Evolutionary conservation across 495 filamentous ascomycete species (phyloP).

Genomic region (Lasiosphaeris hirsuta): DNA sequence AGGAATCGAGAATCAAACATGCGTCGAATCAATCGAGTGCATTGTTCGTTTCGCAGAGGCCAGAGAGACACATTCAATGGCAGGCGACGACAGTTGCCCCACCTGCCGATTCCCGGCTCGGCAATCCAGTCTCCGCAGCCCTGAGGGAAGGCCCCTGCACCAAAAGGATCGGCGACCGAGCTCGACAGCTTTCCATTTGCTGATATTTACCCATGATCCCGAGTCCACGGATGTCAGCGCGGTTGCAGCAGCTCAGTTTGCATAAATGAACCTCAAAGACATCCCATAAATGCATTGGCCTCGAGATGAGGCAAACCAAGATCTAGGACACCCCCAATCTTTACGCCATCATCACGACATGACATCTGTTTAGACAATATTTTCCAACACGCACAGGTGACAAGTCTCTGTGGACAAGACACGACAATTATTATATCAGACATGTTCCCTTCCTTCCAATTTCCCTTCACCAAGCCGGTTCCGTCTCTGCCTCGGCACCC

Average conservation of each 20-base stretch:
- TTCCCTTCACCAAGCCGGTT: constrained; percentile 23
- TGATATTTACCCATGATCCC: constrained; percentile 2
- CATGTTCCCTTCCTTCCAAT: background rate
- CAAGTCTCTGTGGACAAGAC: background rate
- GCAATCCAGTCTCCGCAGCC: constrained; percentile 6
- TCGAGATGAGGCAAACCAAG: background rate
- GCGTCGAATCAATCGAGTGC: background rate
- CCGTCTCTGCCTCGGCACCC: constrained; percentile 13
- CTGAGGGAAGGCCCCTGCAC: constrained; percentile 3
- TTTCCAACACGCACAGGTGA: too few species aligned
- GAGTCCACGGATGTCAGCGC: too few species aligned
- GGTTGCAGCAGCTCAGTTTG: too few species aligned
- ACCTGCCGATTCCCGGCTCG: constrained; percentile 27
- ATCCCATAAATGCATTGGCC: background rate
- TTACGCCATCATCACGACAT: background rate
- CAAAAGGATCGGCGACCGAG: background rate
- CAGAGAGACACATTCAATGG: constrained; percentile 18
- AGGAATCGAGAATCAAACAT: background rate
- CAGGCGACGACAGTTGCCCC: constrained; percentile 8
- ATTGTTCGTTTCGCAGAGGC: constrained; percentile 11
- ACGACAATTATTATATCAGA: background rate
- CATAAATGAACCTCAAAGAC: too few species aligned
- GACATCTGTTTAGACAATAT: background rate
- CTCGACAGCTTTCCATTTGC: background rate
- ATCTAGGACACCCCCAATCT: background rate